Base-by-base conservation (phyloP, 2,329 filamentous ascomycete species). In the Fusarium chuoi region DNA sequence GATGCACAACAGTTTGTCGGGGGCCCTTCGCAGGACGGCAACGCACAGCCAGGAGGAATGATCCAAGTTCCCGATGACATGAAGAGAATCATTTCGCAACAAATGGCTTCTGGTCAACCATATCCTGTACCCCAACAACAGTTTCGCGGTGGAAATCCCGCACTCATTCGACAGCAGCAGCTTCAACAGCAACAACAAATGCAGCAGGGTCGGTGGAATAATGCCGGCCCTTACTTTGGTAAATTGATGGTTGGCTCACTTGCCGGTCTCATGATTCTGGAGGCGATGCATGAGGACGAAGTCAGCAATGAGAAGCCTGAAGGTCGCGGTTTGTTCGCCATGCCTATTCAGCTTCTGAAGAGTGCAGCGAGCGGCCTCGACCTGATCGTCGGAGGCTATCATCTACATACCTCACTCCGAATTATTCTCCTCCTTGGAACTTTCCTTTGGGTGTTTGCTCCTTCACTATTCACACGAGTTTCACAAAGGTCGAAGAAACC, bases 231-330 rank as follows among this genome's bases (percentile, higher is more conserved):
- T 3, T 91, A 90, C 70, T 87, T 89, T 65, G 89, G 89, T 58
- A 97, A 97, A 83, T 87, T 98, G 74, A 96, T 98, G 94, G 91
- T 98, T 10, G 96, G 96, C 46, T 96, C 95, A 24, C 88, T 98
- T 67, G 96, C 95, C 30, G 95, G 94, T 20, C 86, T 98, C 24
- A 98, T 98, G 95, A 88, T 98, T 39, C 84, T 98, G 75, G 95
- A 98, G 83, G 94, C 94, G 3, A 87, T 95, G 62, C 87, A 88
- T 41, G 89, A 93, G 79, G 84, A 91, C 75, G 89, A 94, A 82
- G 83, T 90, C 80, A 89, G 90, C 77, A 88, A 87, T 52, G 91
- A 93, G 57, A 87, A 87, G 3, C 86, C 91, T 11, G 86, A 90
- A 56, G 92, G 92, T 51, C 89, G 90, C 42, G 93, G 93, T 6